Evolutionary conservation across 2,329 filamentous ascomycete genomes (phyloP).

Genomic region (Epichloe sp.): DNA sequence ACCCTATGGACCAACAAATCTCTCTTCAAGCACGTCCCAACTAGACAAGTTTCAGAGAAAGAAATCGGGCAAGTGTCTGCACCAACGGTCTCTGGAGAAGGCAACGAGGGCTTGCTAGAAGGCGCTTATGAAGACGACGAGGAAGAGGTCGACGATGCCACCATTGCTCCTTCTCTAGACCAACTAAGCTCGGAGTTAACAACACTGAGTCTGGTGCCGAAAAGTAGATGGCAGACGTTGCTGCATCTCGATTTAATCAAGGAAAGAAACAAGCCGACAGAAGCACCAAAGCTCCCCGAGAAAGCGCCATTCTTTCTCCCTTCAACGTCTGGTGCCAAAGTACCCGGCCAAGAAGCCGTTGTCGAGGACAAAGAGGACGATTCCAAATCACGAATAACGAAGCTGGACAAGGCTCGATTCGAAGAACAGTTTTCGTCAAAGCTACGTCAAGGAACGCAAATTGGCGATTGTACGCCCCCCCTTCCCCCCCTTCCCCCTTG

Average conservation of each 20-base stretch:
- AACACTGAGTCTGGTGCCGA: conserved; percentile 80
- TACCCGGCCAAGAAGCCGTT: conserved; percentile 23
- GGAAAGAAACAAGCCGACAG: conserved; percentile 85
- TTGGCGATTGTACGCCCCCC: conserved; percentile 43
- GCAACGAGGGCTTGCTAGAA: conserved; percentile 60
- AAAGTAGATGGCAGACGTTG: conserved; percentile 86
- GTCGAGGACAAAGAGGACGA: conserved; percentile 28
- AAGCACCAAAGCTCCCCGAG: conserved; percentile 81
- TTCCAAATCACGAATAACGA: conserved; percentile 52
- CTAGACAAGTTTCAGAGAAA: conserved; percentile 68
- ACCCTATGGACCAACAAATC: conserved; percentile 92
- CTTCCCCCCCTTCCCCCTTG: no score
- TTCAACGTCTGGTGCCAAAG: conserved; percentile 37
- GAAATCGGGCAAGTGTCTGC: conserved; percentile 52
- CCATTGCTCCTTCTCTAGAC: conserved; percentile 48
- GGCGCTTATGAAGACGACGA: conserved; percentile 53
- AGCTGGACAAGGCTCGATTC: conserved; percentile 44
- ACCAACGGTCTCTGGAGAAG: conserved; percentile 74
- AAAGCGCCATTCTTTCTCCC: conserved; percentile 95
- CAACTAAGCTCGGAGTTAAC: conserved; percentile 74
- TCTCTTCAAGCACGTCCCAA: conserved; percentile 79
- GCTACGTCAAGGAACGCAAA: conserved; percentile 38
- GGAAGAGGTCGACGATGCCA: conserved; percentile 38
- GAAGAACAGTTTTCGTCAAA: conserved; percentile 47
- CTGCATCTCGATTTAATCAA: conserved; percentile 86